Conservation (phyloP, 805 yeast genomes). For the Metschnikowia vanudenii region DNA sequence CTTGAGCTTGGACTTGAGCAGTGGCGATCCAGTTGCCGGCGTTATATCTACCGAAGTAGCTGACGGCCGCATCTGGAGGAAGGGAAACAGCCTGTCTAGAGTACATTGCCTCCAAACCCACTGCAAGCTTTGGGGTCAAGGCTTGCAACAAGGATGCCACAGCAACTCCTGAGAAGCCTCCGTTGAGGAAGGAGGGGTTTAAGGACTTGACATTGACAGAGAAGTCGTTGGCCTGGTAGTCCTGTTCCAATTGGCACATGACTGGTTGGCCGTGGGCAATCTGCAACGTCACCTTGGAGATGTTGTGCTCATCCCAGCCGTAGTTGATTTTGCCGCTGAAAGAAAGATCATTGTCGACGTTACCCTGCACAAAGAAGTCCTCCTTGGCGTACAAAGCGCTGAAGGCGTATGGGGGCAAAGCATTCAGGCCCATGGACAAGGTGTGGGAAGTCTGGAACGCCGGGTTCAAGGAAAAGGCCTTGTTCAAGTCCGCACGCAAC, state of each 20-base stretch:
- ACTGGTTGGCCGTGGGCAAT: slow-evolving; percentile 85
- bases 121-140: slow-evolving; percentile 74
- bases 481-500: slow-evolving; percentile 91
- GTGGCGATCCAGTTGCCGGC: slow-evolving; percentile 89
- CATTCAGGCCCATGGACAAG: slow-evolving; percentile 81
- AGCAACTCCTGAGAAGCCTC: slow-evolving; percentile 84
- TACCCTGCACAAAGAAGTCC: slow-evolving; percentile 83
- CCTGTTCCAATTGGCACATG: slow-evolving; percentile 95
- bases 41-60: slow-evolving; percentile 87
- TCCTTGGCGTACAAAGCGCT: slow-evolving; percentile 88
- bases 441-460: slow-evolving; percentile 97
- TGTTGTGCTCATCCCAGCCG: slow-evolving; percentile 78
- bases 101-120: slow-evolving; percentile 92
- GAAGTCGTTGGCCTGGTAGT: slow-evolving; percentile 85
- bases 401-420: slow-evolving; percentile 87
- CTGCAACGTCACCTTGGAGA: slow-evolving; percentile 85
- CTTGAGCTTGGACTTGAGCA: slow-evolving; percentile 91
- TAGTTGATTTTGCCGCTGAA: slow-evolving; percentile 87
- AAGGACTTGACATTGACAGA: slow-evolving; percentile 86
- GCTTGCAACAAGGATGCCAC: slow-evolving; percentile 91
- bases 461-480: slow-evolving; percentile 87
- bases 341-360: slow-evolving; percentile 81
- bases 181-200: slow-evolving; percentile 79
- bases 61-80: slow-evolving; percentile 83
- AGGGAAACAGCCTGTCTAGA: slow-evolving; percentile 70